phyloP scores from a whole-genome alignment of 192 early-diverging fungal genomes.

The Coemansia sp. region DNA sequence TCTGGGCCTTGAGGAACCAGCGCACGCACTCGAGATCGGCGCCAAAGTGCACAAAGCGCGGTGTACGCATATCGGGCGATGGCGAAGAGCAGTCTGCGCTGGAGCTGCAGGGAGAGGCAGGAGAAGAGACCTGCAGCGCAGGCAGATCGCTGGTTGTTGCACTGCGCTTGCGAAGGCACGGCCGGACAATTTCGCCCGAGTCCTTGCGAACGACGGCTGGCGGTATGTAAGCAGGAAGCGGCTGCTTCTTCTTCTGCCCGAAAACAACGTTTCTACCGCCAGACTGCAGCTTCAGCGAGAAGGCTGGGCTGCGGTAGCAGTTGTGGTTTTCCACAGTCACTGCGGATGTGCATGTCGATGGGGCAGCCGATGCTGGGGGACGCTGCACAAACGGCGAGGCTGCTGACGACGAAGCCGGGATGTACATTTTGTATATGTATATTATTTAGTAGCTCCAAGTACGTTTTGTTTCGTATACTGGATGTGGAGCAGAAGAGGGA shows the following conservation, averaged over 20 bases:
- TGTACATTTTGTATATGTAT: slow-evolving; percentile 28
- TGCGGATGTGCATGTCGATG: slow-evolving; percentile 1
- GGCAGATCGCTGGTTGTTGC: slow-evolving; percentile 13
- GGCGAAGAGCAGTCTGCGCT: neutral
- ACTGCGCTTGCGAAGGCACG: slow-evolving; percentile 42
- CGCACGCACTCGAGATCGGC: slow-evolving; percentile 68
- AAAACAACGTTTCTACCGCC: slow-evolving; percentile 5
- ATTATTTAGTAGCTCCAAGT: too few species aligned
- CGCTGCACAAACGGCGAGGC: slow-evolving; percentile 22
- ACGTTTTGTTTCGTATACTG: too few species aligned
- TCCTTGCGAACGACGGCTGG: slow-evolving; percentile 46
- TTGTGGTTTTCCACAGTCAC: slow-evolving; percentile 6
- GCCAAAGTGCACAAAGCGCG: slow-evolving; percentile 69
- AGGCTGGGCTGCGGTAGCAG: neutral
- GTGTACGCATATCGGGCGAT: slow-evolving; percentile 31
- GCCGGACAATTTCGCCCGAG: slow-evolving; percentile 53
- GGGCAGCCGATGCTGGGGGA: slow-evolving; percentile 3
- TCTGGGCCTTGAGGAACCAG: slow-evolving; percentile 71
- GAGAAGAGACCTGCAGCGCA: neutral
- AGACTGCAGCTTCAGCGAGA: slow-evolving; percentile 25
- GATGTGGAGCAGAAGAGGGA: too few species aligned
- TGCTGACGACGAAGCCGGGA: slow-evolving; percentile 33
- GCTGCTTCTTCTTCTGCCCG: slow-evolving; percentile 22
- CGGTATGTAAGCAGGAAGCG: slow-evolving; percentile 15
- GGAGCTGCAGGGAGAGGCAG: neutral